Conservation (phyloP, 2,329 filamentous ascomycete genomes). For the Herpotrichia juniperi region DNA sequence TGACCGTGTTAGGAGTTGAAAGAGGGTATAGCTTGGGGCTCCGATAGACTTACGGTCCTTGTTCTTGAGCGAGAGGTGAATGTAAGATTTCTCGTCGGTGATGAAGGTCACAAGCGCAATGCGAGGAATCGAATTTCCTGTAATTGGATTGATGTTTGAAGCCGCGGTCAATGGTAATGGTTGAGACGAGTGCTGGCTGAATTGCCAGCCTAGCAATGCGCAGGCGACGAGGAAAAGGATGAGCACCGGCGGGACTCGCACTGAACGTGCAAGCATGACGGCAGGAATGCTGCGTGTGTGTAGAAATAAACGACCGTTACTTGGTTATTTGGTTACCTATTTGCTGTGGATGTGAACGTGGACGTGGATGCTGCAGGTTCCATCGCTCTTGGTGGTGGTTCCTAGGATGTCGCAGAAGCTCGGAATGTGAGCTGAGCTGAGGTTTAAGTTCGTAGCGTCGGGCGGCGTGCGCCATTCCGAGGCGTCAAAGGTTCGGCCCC, state of each 20-base stretch:
- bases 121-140: conserved; percentile 19
- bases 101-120: conserved; percentile 46
- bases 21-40: background rate
- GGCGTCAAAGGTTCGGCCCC: background rate
- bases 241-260: conserved; percentile 28
- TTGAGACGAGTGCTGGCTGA: conserved; percentile 23
- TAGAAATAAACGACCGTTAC: background rate
- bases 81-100: conserved; percentile 44
- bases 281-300: background rate
- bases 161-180: conserved; percentile 7
- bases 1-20: conserved; percentile 3
- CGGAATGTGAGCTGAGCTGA: background rate
- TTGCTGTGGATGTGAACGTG: no score
- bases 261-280: conserved; percentile 34
- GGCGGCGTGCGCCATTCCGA: background rate
- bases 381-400: no score
- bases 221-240: conserved; percentile 34
- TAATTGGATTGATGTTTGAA: conserved; percentile 7
- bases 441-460: background rate
- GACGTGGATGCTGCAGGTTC: no score
- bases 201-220: conserved; percentile 37
- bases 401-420: background rate
- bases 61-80: conserved; percentile 44
- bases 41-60: conserved; percentile 39
- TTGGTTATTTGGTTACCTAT: no score